phyloP scores from a whole-genome alignment of 768 basidiomycete genomes.

The Lactifluus echinatus region DNA sequence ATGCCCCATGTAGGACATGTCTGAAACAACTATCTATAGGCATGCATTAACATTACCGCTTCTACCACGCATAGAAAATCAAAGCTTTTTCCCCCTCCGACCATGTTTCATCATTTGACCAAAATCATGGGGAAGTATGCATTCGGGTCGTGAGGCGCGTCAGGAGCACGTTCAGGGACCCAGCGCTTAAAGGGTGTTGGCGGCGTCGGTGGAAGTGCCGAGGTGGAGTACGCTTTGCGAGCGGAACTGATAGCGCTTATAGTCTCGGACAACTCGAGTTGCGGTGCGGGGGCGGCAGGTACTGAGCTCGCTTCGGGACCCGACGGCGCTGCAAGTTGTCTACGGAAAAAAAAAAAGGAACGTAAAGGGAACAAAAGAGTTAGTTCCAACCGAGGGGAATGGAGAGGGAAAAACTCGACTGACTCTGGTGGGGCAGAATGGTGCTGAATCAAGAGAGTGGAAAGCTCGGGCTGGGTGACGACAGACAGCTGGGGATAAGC shows the following conservation, averaged over 20 bases:
- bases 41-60: not conserved
- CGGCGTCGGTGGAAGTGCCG: conserved; percentile 66
- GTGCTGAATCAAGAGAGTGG: conserved; percentile 73
- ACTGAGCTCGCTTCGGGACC: conserved; percentile 34
- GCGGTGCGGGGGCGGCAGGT: conserved; percentile 35
- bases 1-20: not conserved
- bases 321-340: conserved; percentile 50
- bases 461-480: conserved; percentile 76
- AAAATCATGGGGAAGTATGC: conserved; percentile 80
- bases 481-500: conserved; percentile 89
- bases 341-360: conserved; percentile 22
- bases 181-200: conserved; percentile 63
- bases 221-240: conserved; percentile 49
- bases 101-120: conserved; percentile 27
- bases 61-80: not conserved
- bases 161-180: conserved; percentile 59
- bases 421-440: conserved; percentile 56
- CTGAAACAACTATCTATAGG: not conserved
- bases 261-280: conserved; percentile 61
- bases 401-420: conserved; percentile 4
- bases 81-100: conserved; percentile 25
- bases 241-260: conserved; percentile 55
- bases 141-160: conserved; percentile 76
- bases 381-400: not conserved
- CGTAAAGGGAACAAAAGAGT: not conserved